Conservation (phyloP, 371 early-diverging fungal genomes). For the Mucor irregularis region DNA sequence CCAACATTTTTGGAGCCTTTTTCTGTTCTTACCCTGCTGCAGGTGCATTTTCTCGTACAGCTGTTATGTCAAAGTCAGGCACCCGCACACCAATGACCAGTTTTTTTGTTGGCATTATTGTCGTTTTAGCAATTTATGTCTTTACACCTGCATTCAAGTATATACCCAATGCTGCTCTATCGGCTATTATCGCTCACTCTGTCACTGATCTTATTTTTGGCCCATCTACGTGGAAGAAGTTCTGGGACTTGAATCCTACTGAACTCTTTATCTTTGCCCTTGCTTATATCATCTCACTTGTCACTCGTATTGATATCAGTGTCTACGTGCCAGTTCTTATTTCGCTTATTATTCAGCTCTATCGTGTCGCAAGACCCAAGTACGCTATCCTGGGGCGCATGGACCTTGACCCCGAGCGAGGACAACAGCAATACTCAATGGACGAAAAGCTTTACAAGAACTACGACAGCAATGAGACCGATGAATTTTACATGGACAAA, state of each 20-base stretch:
- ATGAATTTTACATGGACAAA: background rate
- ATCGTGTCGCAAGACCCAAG: conserved; percentile 67
- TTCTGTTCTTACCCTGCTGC: conserved; percentile 83
- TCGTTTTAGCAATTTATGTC: conserved; percentile 72
- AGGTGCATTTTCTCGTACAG: conserved; percentile 86
- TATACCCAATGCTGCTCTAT: conserved; percentile 76
- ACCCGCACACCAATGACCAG: conserved; percentile 76
- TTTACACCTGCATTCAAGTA: conserved; percentile 83
- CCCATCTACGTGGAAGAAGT: conserved; percentile 46
- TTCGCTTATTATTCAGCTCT: conserved; percentile 64
- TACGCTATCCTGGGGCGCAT: conserved; percentile 38
- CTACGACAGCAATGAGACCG: background rate
- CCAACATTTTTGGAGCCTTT: conserved; percentile 80
- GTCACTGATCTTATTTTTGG: conserved; percentile 63
- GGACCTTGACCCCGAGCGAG: conserved; percentile 2
- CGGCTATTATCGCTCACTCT: conserved; percentile 77
- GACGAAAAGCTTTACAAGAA: background rate
- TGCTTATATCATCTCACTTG: conserved; percentile 56
- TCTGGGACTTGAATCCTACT: conserved; percentile 38
- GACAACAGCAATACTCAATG: background rate
- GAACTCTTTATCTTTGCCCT: conserved; percentile 40
- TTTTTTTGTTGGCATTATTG: conserved; percentile 73
- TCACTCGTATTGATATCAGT: conserved; percentile 65
- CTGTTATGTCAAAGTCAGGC: conserved; percentile 73
- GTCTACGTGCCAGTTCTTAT: conserved; percentile 68